Percentiles rank a stretch among this genome's conserved stretches.
These are phyloP conservation scores for Fusarium sp. DNA, from an alignment of 2,329 filamentous ascomycete genomes.

Conservation along the genomic window DNA sequence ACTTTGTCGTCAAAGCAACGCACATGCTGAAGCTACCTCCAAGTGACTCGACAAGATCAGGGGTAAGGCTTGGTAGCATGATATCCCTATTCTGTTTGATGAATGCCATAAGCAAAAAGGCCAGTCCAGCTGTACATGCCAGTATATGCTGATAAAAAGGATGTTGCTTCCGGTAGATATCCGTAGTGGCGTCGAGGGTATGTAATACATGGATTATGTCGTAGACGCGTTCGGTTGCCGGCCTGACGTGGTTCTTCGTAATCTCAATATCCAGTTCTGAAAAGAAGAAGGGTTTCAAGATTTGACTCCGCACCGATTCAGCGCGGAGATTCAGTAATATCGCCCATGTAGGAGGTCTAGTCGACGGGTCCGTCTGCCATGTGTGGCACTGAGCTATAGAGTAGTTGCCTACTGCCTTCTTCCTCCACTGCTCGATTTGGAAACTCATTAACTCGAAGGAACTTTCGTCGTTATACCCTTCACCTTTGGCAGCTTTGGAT, in stretches of 20 bases:
- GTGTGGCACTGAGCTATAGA: constrained; percentile 8
- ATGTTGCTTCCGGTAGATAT: constrained; percentile 33
- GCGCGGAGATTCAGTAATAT: constrained; percentile 32
- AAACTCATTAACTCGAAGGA: constrained; percentile 49
- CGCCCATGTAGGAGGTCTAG: constrained; percentile 25
- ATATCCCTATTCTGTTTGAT: constrained; percentile 32
- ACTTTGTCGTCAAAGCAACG: constrained; percentile 23
- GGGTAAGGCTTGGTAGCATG: constrained; percentile 12
- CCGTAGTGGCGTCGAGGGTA: constrained; percentile 14
- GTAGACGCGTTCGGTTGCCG: constrained; percentile 25
- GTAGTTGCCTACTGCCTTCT: constrained; percentile 39
- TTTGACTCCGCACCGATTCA: constrained; percentile 29
- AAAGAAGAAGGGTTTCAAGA: constrained; percentile 31
- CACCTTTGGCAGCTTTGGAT: constrained; percentile 20
- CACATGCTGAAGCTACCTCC: constrained; percentile 32
- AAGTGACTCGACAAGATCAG: constrained; percentile 22
- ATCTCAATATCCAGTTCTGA: constrained; percentile 30
- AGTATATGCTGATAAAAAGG: constrained; percentile 31
- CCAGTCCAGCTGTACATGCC: constrained; percentile 23
- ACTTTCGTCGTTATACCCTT: constrained; percentile 44
- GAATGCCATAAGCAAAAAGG: constrained; percentile 30
- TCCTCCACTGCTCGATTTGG: constrained; percentile 48
- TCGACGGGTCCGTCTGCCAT: constrained; percentile 22
- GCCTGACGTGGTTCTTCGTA: constrained; percentile 25
- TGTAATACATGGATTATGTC: constrained; percentile 30